Base-by-base conservation (phyloP, 140 eudicot genomes). In the Flaveria floridana region DNA sequence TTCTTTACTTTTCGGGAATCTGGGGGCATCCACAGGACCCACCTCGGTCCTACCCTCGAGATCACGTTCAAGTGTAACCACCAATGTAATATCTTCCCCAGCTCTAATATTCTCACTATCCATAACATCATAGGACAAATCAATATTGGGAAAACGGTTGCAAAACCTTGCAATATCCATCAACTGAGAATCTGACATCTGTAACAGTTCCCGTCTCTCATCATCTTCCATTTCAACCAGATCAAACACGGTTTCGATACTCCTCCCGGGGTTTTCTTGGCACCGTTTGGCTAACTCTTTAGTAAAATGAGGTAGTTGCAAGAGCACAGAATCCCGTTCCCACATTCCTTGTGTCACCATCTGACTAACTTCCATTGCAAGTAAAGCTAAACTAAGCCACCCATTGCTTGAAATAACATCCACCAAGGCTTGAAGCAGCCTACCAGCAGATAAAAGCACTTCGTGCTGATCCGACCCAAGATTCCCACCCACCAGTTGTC, bases 331-430 rank as follows among this genome's bases (percentile, higher is more conserved):
- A 56, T 92, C 98, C 2, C 96, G 85, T 78, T 87, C 95, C 98
- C 97, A 92, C 96, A 92, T 84, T 16, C 93, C 98, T 74, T 92
- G 98, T 1, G 96, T 92, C 67, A 92, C 89, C 98, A 93, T 93
- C 85, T 93, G 98, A 61, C 94, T 82, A 66, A 90, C 93, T 70
- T 93, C 98, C 97, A 93, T 90, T 2, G 96, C 85, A 14, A 93
- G 87, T 70, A 93, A 85, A 0, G 94, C 98, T 28, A 86, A 64
- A 37, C 84, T 88, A 26, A 93, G 88, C 90, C 96, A 90, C 7
- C 96, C 96, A 37, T 71, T 90, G 85, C 96, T 92, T 64, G 98
- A 86, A 53, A 89, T 85, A 58, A 92, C 98, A 71, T 90, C 96
- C 68, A 92, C 97, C 89, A 93, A 83, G 1, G 98, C 97, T 75